Base-by-base conservation (phyloP, 2,329 filamentous ascomycete genomes). In the Orbilia ellipsospora region DNA sequence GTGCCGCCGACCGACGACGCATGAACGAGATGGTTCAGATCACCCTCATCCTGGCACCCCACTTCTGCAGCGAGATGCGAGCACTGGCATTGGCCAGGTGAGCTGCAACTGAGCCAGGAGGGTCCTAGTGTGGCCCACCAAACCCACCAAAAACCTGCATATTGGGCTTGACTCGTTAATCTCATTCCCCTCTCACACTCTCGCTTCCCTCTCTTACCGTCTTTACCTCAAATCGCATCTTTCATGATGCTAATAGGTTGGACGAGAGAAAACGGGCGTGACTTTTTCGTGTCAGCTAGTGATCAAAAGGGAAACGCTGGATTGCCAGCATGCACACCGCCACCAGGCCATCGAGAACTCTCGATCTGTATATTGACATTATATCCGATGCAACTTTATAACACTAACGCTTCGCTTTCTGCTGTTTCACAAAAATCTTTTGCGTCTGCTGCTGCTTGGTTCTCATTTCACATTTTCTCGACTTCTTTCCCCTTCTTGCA, bases 81-180 rank as follows among this genome's bases (percentile, higher is more conserved):
- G 16, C 40, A 31, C 31, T 45, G 55, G 40, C 36, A 69, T 69
- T 72, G 67, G 64, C 61, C 70, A 74, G 63, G 50, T 74, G 69
- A 74, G 59, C 64, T 64, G 64, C 60, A 64, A 45, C 69, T 62
- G 61, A 62, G 13, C 70, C 50, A 54, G 60, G 44, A 56, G 57
- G 54, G 40, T 23, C 23, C 23, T 23, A 23, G 23, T 23, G 23
- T 40, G 68, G 57, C 57, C 66, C 66, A 70, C 57, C 28, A 13
- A 42, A 23, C 45, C 59, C 67, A 72, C 61, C 67, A 36, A 44
- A 60, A 56, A 70, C 57, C 57, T 57, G 60, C 67, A 64, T 59
- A 56, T 40, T 48, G 15, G 40, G 50, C 66, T 70, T 63, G 57
- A 70, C 66, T 70, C 66, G 66, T 57, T 63, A 57, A 55, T 62